Base-by-base conservation (phyloP, 2,329 filamentous ascomycete genomes). In the Cercospora janseana region DNA sequence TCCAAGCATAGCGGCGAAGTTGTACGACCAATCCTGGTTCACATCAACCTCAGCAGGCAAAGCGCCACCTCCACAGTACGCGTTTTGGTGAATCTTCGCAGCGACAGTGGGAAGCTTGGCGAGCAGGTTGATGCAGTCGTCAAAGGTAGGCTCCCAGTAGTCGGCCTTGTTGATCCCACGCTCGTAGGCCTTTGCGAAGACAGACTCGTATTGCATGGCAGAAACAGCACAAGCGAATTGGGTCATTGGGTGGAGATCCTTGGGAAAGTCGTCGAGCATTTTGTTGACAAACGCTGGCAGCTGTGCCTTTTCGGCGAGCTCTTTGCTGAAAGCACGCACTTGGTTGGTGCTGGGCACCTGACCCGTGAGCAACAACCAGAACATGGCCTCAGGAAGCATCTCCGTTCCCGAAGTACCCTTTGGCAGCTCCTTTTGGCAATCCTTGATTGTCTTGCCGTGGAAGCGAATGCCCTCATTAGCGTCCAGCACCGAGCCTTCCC, bases 351-450 rank as follows among this genome's bases (percentile, higher is more conserved):
- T 88, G 18, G 93, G 93, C 16, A 97, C 87, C 72, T 94, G 80
- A 52, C 93, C 93, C 7, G 93, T 98, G 62, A 98, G 79, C 43
- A 98, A 83, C 32, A 97, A 83, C 93, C 93, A 98, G 80, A 98
- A 98, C 93, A 98, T 98, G 71, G 92, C 85, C 74, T 98, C 93
- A 40, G 93, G 93, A 9, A 97, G 81, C 93, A 97, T 98, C 75
- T 97, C 92, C 4, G 89, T 94, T 64, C 92, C 89, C 2, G 87
- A 82, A 52, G 81, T 89, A 61, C 92, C 93, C 78, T 96, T 97
- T 69, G 93, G 91, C 12, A 97, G 83, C 70, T 90, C 86, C 61
- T 85, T 82, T 69, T 97, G 93, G 77, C 93, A 98, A 69, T 98
- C 92, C 75, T 95, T 95, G 78, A 98, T 98, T 58, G 91, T 96